phyloP scores from a whole-genome alignment of 2,329 filamentous ascomycete species.

The Neofusicoccum umdonicola region DNA sequence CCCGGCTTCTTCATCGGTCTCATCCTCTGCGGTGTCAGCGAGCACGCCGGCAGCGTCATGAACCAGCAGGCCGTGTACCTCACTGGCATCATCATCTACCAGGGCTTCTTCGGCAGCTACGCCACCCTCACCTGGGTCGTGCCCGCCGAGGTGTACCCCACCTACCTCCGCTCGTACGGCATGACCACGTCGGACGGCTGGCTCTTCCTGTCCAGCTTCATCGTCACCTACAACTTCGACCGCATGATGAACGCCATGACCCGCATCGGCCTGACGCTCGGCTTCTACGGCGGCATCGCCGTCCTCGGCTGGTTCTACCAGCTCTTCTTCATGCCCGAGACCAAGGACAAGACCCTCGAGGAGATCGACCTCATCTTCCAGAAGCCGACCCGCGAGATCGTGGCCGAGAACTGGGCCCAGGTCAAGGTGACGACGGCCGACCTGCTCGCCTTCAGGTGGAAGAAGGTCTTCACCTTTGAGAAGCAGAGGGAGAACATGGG shows the following conservation, averaged over 20 bases:
- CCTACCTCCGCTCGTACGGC: conserved; percentile 69
- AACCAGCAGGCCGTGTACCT: conserved; percentile 62
- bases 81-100: conserved; percentile 56
- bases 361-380: conserved; percentile 69
- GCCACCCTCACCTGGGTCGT: conserved; percentile 35
- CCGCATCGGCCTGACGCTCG: conserved; percentile 62
- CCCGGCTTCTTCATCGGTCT: conserved; percentile 70
- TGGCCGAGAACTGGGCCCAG: conserved; percentile 57
- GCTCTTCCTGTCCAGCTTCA: conserved; percentile 68
- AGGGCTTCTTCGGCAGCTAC: conserved; percentile 38
- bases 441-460: conserved; percentile 43
- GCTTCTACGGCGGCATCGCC: conserved; percentile 73
- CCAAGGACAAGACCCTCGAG: conserved; percentile 66
- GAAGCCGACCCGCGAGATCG: conserved; percentile 61
- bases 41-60: conserved; percentile 52
- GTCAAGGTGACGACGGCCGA: conserved; percentile 46
- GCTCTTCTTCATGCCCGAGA: conserved; percentile 73
- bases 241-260: conserved; percentile 68
- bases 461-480: conserved; percentile 45
- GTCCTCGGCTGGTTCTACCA: conserved; percentile 70
- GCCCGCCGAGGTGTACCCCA: conserved; percentile 69
- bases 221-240: conserved; percentile 74
- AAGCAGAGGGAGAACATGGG: conserved; percentile 4
- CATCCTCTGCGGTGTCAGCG: conserved; percentile 63
- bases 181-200: conserved; percentile 69